These are phyloP conservation scores for Mrakia blollopis DNA, from an alignment of 768 basidiomycete genomes.

Conservation along the genomic window DNA sequence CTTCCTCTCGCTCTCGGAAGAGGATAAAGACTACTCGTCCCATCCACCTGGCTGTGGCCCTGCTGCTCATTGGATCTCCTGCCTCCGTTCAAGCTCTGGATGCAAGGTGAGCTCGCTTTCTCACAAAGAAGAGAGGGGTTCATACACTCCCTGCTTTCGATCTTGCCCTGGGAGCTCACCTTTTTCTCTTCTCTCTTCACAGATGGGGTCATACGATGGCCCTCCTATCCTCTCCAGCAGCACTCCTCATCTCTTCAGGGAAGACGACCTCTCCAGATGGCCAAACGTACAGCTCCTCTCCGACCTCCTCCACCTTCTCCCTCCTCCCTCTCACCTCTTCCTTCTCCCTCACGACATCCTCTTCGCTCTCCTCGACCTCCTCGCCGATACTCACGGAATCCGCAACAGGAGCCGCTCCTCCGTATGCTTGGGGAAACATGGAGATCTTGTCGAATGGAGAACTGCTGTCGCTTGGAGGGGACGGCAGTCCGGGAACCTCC, in stretches of 20 bases:
- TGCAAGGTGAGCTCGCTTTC: constrained; percentile 12
- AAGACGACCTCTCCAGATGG: constrained; percentile 14
- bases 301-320: constrained; percentile 12
- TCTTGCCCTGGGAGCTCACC: neutral
- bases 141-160: neutral
- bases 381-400: neutral
- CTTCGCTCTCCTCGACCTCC: neutral
- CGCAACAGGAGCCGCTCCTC: neutral
- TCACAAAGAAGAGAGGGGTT: neutral
- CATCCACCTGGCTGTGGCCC: neutral
- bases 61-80: constrained; percentile 1
- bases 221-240: constrained; percentile 15
- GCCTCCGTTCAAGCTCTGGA: constrained; percentile 10
- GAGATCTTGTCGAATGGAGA: constrained; percentile 13
- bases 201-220: constrained; percentile 27
- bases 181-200: neutral
- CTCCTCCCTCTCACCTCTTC: constrained; percentile 13
- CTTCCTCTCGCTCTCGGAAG: neutral
- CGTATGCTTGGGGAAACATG: constrained; percentile 21
- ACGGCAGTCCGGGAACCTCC: constrained; percentile 5
- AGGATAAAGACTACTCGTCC: neutral
- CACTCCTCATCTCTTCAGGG: constrained; percentile 25
- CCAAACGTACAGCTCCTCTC: constrained; percentile 27
- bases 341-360: constrained; percentile 20
- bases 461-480: constrained; percentile 17